Base-by-base conservation (phyloP, 257 asterid genomes). In the Capsicum pubescens region DNA sequence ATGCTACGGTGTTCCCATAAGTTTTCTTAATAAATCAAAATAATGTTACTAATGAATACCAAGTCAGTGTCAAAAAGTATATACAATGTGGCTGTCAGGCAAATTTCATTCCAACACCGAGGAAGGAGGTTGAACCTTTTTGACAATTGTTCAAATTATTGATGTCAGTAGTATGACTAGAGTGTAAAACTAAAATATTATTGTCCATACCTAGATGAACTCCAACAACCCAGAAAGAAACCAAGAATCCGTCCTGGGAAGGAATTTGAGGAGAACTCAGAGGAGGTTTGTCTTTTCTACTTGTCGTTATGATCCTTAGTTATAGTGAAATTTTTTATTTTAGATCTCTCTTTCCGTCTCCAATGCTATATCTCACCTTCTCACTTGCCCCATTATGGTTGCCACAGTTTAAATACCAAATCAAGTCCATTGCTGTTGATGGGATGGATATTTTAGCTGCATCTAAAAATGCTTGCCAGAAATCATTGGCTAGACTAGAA, bases 241-340 rank as follows among this genome's bases (percentile, higher is more conserved):
- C 98, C 97, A 68, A 95, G 86, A 88, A 83, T 94, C 54, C 89
- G 88, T 86, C 99, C 93, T 14, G 94, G 92, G 21, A 86, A 90
- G 72, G 95, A 85, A 87, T 84, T 93, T 55, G 89, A 90, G 87
- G 97, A 95, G 85, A 92, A 90, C 72, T 95, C 98, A 21, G 91
- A 91, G 83, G 86, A 88, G 94, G 97, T 92, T 39, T 50, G 81
- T 39, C 12, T 81, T 74, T 76, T 36, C 81, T 52, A 13, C 48
- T 76, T 52, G 26, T 50, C n/a, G 15, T 52, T 76, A 15, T 76
- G 63, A 76, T 76, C 14, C 81, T 54, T 54, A 52, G 81, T 26
- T 21, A 10, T 52, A 7, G 8, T 66, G 35, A 59, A 4, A 26
- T 8, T 26, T 57, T 58, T 59, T 11, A 8, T 57, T 32, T 60